A percentile compares a stretch with the other conserved stretches of the same genome.
These are phyloP conservation scores for Solanum medicagineum DNA, from an alignment of 257 asterid genomes.

Conservation along the genomic window DNA sequence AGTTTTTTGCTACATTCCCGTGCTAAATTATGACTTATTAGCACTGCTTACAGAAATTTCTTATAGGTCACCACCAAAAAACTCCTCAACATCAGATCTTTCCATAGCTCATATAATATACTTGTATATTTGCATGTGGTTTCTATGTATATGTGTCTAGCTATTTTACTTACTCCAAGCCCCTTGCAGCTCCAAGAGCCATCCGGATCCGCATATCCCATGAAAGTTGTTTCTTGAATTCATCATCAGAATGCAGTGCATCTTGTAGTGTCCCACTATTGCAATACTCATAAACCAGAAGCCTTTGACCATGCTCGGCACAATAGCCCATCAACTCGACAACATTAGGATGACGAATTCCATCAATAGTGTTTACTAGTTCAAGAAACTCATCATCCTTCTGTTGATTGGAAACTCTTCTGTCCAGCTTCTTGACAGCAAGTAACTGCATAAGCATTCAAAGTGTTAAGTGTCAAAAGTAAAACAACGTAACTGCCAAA, in stretches of 20 bases:
- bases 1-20: not conserved
- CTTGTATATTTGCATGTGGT: not conserved
- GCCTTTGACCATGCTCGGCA: constrained; percentile 80
- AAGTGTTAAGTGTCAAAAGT: not conserved
- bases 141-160: not conserved
- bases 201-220: constrained; percentile 88
- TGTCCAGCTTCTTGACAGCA: constrained; percentile 86
- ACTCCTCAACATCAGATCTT: not conserved
- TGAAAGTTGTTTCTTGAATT: constrained; percentile 55
- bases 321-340: constrained; percentile 97
- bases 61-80: not conserved
- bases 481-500: not conserved
- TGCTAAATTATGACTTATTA: not conserved
- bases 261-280: constrained; percentile 68
- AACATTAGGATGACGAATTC: constrained; percentile 82
- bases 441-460: constrained; percentile 42
- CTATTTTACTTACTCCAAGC: constrained; percentile 60
- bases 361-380: constrained; percentile 55
- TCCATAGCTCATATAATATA: not conserved
- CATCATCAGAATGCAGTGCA: constrained; percentile 81
- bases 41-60: not conserved
- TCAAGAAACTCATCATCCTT: constrained; percentile 83
- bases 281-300: constrained; percentile 75
- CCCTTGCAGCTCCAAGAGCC: constrained; percentile 99
- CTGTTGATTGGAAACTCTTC: constrained; percentile 57